Conservation (phyloP, 73 alveolate species). For the Effrenium voratum region DNA sequence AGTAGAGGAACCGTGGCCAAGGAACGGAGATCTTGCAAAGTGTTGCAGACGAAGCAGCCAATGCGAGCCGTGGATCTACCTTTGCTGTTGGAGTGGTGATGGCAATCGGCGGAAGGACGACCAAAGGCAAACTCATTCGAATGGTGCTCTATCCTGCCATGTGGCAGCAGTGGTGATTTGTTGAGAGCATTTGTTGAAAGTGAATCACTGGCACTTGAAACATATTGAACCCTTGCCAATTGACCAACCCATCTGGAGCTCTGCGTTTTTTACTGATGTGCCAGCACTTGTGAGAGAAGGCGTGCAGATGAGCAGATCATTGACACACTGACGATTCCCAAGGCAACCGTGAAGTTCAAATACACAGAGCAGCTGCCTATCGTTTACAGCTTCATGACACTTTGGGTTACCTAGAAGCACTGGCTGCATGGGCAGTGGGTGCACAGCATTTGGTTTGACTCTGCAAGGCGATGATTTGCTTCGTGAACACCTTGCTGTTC, state of each 20-base stretch:
- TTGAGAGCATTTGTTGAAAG: no score
- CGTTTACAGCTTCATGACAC: constrained; percentile 62
- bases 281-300: no score
- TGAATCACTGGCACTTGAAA: no score
- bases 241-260: no score
- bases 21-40: constrained; percentile 67
- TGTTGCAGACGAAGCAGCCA: constrained; percentile 49
- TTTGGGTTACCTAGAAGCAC: constrained; percentile 34
- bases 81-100: constrained; percentile 58
- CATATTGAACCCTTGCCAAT: no score
- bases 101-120: constrained; percentile 69
- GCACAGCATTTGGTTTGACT: no score
- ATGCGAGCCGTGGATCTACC: constrained; percentile 47
- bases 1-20: background rate
- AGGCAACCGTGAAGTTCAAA: constrained; percentile 74
- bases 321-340: no score
- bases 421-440: no score
- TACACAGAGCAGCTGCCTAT: constrained; percentile 70
- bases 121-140: constrained; percentile 66
- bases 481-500: constrained; percentile 23
- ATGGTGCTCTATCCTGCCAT: constrained; percentile 5
- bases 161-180: background rate
- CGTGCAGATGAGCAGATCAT: no score
- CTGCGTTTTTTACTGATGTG: no score
- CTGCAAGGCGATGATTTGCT: constrained; percentile 27